Evolutionary conservation across 805 yeast species (phyloP), one percentile per base, ranked within the genome.

Genomic region (Helenozyma rhizophorensis): DNA sequence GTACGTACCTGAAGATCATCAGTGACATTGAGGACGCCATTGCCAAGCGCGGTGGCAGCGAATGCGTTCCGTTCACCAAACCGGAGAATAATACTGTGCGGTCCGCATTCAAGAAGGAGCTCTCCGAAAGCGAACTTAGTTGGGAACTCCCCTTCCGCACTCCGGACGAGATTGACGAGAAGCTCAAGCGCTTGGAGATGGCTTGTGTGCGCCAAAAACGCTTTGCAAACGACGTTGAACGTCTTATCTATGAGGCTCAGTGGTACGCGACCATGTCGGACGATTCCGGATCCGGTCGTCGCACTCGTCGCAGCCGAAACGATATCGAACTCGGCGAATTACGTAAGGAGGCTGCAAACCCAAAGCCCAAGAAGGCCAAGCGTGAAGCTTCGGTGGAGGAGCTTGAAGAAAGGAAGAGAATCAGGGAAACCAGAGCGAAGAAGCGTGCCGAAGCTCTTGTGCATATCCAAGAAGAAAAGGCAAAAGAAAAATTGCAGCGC

Each of bases 231-330:
- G 31, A 39, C 5, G 43, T 50, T n/a, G 69, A 63, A 23, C 42
- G 56, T 18, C 51, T 66, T 16, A 40, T 61, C 7, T 65, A 64
- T 37, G 67, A 61, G 32, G 68, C 70, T 0, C 53, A 60, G 33
- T 65, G 71, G 72, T 54, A 51, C 27, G 41, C 53, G 1, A 50
- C 58, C 4, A 48, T 44, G 39, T 40, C 47, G 4, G 47, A 41
- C 18, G 37, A 32, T 9, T 31, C 39, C 16, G 36, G 41, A 1
- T 28, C 47, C n/a, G 36, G 47, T 4, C 30, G 44, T 16, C 32
- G 47, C 21, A 38, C 42, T 17, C 34, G 49, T n/a, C 38, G 48
- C 14, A 25, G 34, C 11, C 33, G 49, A 36, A 22, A 30, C 36
- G 38, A 35, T 12, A 33, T 35, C 7, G 56, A 44, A 14, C 35